Percentiles rank a stretch among this genome's conserved stretches.
Conservation (phyloP, 352 stramenopile genomes). For the Globisporangium irregulare region DNA sequence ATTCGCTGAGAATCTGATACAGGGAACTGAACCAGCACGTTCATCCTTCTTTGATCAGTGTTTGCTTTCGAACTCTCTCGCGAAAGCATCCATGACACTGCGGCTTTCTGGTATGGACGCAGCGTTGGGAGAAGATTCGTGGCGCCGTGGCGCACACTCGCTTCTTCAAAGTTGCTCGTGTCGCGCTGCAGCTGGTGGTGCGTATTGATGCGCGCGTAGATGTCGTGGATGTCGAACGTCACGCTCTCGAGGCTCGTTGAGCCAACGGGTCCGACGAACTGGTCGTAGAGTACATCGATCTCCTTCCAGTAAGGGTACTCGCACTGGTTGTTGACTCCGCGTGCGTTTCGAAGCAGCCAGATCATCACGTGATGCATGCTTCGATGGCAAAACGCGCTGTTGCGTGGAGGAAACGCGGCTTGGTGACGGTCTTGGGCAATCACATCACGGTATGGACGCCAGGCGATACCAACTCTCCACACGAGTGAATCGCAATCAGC, state of each 20-base stretch:
- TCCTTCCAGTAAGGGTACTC: constrained; percentile 50
- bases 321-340: constrained; percentile 21
- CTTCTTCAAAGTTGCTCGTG: constrained; percentile 22
- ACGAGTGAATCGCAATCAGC: constrained; percentile 7
- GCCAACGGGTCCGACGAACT: constrained; percentile 15
- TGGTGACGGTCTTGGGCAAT: constrained; percentile 9
- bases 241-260: neutral
- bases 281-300: constrained; percentile 44
- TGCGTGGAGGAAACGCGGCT: constrained; percentile 10
- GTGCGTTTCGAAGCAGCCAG: constrained; percentile 41
- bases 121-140: constrained; percentile 76
- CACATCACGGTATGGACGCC: constrained; percentile 25
- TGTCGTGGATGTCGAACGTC: constrained; percentile 51
- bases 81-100: constrained; percentile 91
- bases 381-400: constrained; percentile 8
- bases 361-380: constrained; percentile 54
- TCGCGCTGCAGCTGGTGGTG: constrained; percentile 32
- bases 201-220: constrained; percentile 53
- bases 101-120: constrained; percentile 97
- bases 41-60: constrained; percentile 1
- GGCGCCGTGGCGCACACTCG: constrained; percentile 3
- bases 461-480: constrained; percentile 37
- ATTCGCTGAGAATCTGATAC: neutral
- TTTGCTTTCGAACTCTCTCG: constrained; percentile 70
- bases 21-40: constrained; percentile 14